These are phyloP conservation scores for Auricularia sp. DNA, from an alignment of 768 basidiomycete genomes.

Conservation along the genomic window DNA sequence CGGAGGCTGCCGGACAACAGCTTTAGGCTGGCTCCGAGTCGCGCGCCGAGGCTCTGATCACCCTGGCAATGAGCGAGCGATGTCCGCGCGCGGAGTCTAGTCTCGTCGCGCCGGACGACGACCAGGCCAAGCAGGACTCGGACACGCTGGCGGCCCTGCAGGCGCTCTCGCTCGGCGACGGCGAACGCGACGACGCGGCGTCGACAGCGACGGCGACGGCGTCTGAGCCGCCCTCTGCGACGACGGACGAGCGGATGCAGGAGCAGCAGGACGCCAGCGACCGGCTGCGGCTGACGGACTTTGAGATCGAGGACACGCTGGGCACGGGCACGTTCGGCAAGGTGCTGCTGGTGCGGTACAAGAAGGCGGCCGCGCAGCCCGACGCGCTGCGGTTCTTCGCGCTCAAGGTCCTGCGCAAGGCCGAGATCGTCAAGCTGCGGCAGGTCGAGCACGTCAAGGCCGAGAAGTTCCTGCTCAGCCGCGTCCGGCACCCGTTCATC, in stretches of 20 bases:
- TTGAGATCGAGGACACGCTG: constrained; percentile 69
- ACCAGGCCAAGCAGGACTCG: constrained; percentile 2
- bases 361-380: constrained; percentile 31
- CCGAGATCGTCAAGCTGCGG: constrained; percentile 76
- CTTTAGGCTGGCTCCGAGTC: too few relatives aligned
- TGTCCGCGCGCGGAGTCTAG: neutral
- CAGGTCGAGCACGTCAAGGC: constrained; percentile 98
- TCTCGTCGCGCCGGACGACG: neutral
- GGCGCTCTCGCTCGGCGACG: neutral
- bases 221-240: neutral
- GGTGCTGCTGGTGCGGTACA: constrained; percentile 80
- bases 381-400: constrained; percentile 60
- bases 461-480: constrained; percentile 86
- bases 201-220: neutral
- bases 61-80: neutral
- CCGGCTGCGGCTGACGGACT: constrained; percentile 56
- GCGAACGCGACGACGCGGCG: neutral
- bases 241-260: constrained; percentile 49
- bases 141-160: constrained; percentile 4
- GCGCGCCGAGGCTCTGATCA: neutral
- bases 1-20: neutral
- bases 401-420: constrained; percentile 82
- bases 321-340: constrained; percentile 95
- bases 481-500: constrained; percentile 88
- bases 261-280: constrained; percentile 25